Evolutionary conservation across 148 eudicot species (phyloP).

Genomic region (Rhododendron griersonianum): DNA sequence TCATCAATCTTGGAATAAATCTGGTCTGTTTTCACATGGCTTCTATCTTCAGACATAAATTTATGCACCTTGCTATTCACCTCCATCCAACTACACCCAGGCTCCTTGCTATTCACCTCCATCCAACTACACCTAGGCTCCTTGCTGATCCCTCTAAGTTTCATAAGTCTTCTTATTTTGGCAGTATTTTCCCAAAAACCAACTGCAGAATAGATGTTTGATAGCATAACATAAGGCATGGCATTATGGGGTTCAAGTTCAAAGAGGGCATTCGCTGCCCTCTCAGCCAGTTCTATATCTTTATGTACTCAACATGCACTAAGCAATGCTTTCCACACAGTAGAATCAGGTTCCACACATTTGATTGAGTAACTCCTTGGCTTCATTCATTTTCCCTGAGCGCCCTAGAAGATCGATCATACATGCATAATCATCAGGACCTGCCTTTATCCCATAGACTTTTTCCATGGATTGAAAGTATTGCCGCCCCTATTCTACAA

Average conservation of each 20-base stretch:
- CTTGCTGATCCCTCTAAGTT: slow-evolving; percentile 46
- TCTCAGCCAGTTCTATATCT: slow-evolving; percentile 48
- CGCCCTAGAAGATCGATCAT: slow-evolving; percentile 77
- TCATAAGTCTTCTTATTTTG: slow-evolving; percentile 46
- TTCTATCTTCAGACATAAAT: slow-evolving; percentile 59
- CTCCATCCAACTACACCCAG: too few species aligned
- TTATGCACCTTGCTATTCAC: slow-evolving; percentile 29
- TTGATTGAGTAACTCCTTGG: slow-evolving; percentile 37
- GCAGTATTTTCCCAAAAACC: slow-evolving; percentile 64
- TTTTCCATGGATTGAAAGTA: slow-evolving; percentile 63
- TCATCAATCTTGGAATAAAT: slow-evolving; percentile 58
- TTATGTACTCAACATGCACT: slow-evolving; percentile 59
- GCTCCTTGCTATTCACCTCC: slow-evolving; percentile 40
- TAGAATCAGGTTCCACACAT: slow-evolving; percentile 57
- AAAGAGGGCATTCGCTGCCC: slow-evolving; percentile 57
- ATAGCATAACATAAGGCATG: slow-evolving; percentile 56
- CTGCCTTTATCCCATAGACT: slow-evolving; percentile 46
- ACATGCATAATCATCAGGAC: slow-evolving; percentile 59
- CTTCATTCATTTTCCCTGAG: slow-evolving; percentile 52
- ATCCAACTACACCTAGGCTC: slow-evolving; percentile 76
- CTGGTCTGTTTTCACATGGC: slow-evolving; percentile 27
- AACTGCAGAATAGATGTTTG: slow-evolving; percentile 56
- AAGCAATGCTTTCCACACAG: slow-evolving; percentile 69
- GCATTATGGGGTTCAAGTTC: slow-evolving; percentile 55
- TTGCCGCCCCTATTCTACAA: slow-evolving; percentile 40